Evolutionary conservation across 139 green algal species (phyloP), one percentile per base, ranked within the genome.

Genomic region (Marvania coccoides): DNA sequence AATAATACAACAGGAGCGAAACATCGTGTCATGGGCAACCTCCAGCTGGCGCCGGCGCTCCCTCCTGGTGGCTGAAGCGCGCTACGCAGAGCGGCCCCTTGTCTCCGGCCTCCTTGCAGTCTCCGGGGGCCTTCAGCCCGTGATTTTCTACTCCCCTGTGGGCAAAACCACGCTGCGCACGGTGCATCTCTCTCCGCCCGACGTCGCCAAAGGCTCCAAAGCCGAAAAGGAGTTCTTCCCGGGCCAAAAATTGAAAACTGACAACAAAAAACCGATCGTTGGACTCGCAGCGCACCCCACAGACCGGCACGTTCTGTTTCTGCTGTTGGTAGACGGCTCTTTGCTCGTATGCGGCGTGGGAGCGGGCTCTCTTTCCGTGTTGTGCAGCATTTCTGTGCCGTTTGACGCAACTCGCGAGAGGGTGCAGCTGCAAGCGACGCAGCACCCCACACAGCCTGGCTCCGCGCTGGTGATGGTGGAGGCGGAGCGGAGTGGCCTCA

Each of bases 221-320:
- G 37, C 34, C 31, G 64, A 77, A 5, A 37, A 61, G 42, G 42
- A 73, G 6, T 34, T 47, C 12, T 30, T 66, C 31, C 54, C 70
- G 26, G 70, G 70, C 8, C 26, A 63, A 37, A 77, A 77, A 60
- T 60, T 77, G 6, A 77, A 77, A 39, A 73, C 55, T 19, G 70
- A 77, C 13, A 77, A 77, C 67, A 77, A 77, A 34, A 72, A 73
- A 59, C 63, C 56, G 4, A 71, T 77, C 31, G 70, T 77, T 29
- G 70, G 54, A 28, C 40, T 77, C 40, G 70, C 63, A 24, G 53
- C 46, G 23, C 59, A 77, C 36, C 63, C 63, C 1, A 10, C 42
- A 67, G 70, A 77, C 6, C 47, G n/a, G 5, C 19, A 26, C 36
- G 54, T 38, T 0, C 13, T 77, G 29, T 69, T 55, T 62, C 42